These are phyloP conservation scores for Chrysophaeum taylorii DNA, from an alignment of 352 stramenopile genomes.

Conservation along the genomic window DNA sequence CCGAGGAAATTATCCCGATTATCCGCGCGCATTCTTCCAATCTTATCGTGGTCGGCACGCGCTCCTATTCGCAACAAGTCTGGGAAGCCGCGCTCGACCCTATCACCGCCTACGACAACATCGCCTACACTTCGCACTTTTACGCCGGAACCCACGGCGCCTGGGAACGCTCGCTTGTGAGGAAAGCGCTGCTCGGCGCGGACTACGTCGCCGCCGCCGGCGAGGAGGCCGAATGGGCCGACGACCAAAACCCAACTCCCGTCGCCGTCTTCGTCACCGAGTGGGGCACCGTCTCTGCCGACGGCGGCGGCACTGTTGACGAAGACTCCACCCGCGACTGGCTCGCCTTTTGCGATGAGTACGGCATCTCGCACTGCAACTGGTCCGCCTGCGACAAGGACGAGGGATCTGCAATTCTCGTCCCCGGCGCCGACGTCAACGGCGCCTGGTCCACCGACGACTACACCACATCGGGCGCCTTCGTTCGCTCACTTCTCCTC, in stretches of 20 bases:
- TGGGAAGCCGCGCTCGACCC: neutral
- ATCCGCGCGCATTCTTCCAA: constrained; percentile 5
- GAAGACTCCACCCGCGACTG: neutral
- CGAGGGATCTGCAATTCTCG: neutral
- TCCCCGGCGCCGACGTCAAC: neutral
- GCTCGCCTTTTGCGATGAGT: constrained; percentile 2
- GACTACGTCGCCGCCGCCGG: no score
- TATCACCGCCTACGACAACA: neutral
- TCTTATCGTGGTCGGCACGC: constrained; percentile 9
- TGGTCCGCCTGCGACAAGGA: constrained; percentile 10
- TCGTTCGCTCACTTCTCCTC: no score
- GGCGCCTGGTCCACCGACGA: no score
- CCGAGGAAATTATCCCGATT: neutral
- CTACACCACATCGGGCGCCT: no score
- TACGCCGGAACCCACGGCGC: neutral
- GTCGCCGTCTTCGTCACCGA: neutral
- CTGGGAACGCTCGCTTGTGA: no score
- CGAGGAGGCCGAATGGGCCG: neutral
- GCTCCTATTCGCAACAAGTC: neutral
- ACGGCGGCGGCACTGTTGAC: neutral
- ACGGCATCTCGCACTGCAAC: neutral
- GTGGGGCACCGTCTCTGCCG: neutral
- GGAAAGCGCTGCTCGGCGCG: neutral
- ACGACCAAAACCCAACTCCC: no score
- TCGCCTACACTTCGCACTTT: constrained; percentile 13